Conservation (phyloP, 345 rosid species). For the thale cress (Arabidopsis thaliana) region DNA sequence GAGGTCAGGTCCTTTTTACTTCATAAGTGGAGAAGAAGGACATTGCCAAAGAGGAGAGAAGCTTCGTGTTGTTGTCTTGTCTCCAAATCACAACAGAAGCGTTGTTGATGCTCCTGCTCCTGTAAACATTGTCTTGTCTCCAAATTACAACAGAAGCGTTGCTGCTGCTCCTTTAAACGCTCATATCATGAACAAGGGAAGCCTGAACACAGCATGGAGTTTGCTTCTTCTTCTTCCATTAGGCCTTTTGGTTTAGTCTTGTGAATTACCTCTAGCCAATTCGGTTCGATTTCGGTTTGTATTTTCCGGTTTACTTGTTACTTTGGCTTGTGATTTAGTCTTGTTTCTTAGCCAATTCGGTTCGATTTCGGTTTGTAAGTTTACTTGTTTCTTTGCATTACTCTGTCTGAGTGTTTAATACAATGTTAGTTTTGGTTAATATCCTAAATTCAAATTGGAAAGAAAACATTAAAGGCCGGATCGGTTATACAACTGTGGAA, state of each 20-base stretch:
- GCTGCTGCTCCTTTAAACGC: slow-evolving; percentile 23
- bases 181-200: slow-evolving; percentile 28
- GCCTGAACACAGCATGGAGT: slow-evolving; percentile 3
- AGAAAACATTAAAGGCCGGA: not conserved
- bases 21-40: slow-evolving; percentile 67
- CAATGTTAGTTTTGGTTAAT: not conserved
- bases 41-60: slow-evolving; percentile 67
- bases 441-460: not conserved
- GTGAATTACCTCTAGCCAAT: not conserved
- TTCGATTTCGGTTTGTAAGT: not conserved
- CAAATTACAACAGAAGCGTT: slow-evolving; percentile 33
- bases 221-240: slow-evolving; percentile 9
- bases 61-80: slow-evolving; percentile 60
- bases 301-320: slow-evolving; percentile 6
- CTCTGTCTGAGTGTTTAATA: not conserved
- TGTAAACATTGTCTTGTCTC: slow-evolving; percentile 49
- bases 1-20: slow-evolving; percentile 63
- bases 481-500: not conserved
- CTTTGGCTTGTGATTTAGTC: not conserved
- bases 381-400: too few relatives aligned
- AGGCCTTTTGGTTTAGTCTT: slow-evolving; percentile 33
- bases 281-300: not conserved
- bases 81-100: slow-evolving; percentile 39
- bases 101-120: slow-evolving; percentile 21
- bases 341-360: not conserved